Evolutionary conservation across 305 asterid species (phyloP), one percentile per base, ranked within the genome.

Genomic region (Rubia peregrina): DNA sequence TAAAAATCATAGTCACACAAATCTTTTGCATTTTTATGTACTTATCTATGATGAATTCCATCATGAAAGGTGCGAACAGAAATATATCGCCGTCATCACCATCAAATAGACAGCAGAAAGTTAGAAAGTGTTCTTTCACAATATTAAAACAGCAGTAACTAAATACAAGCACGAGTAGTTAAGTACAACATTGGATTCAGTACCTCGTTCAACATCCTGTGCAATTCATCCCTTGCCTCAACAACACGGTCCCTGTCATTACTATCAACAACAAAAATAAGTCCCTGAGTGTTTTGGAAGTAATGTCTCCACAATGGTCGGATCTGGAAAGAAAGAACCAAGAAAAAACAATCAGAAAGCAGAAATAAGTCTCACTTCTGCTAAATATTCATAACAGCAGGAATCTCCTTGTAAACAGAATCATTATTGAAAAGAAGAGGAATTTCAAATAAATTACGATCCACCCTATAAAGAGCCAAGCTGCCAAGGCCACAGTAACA

Each of bases 241-340:
- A 90, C 94, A 76, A 87, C 90, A 88, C 97, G 97, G 57, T 90
- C 97, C 24, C 95, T 86, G 72, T 88, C 97, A 73, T 90, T 90
- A 69, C 97, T 90, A 70, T 90, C 97, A 51, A 90, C 96, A 72
- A 88, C 96, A 68, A 90, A 90, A 77, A 90, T 90, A 78, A 90
- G 85, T 62, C 96, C 96, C 82, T 90, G 96, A 36, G 96, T 90
- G 80, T 90, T 90, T 79, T 88, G 95, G 81, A 90, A 90, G 85
- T 90, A 90, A 75, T 88, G 94, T 82, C 97, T 90, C 95, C 97
- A 90, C 84, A 90, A 68, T 85, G 97, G 95, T 68, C 95, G 89
- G 77, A 90, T 90, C 97, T 83, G 81, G 43, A 73, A 38, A 36
- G 65, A 44, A 61, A 55, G 5, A 4, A 13, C 57, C 57, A n/a